Base-by-base conservation (phyloP, 139 green algal species). In the Astrephomene gubernaculifera region DNA sequence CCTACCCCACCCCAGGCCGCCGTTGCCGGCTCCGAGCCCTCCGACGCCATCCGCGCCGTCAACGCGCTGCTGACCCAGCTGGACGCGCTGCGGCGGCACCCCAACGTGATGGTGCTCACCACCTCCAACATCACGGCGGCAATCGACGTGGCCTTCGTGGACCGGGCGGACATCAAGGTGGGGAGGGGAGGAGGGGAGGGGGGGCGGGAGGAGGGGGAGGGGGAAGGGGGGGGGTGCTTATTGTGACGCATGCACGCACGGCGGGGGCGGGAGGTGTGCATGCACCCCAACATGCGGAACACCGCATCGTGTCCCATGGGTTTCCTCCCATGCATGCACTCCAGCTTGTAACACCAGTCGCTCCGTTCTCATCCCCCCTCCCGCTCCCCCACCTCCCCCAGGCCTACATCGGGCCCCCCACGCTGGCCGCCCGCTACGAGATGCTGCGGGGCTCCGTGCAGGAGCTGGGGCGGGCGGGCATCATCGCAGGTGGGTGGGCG, bases 21-120 rank as follows among this genome's bases (percentile, higher is more conserved):
- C 31, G 90, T 94, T 29, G 76, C 76, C 0, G 94, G 94, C 10
- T 93, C 89, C 0, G 97, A 99, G 89, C 97, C 97, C 1, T 95
- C 93, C 0, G 97, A 99, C 82, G 94, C 97, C 8, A 96, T 99
- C 54, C 92, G 95, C 3, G 93, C 95, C 8, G 97, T 99, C 29
- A 99, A 99, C 81, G 96, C 97, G 14, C 89, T 99, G 81, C 93
- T 99, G 49, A 99, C 97, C 0, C 95, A 98, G 85, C 89, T 99
- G 33, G 97, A 99, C 90, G 88, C 88, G 33, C 95, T 99, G 19
- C 93, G 93, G 74, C 79, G 84, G 14, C 89, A 90, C 49, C 91
- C 95, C 38, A 99, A 99, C 87, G 96, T 96, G 17, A 95, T 99
- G 92, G 91, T 98, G 65, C 90, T 98, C n/a, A 85, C 88, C 44